Percentiles rank a stretch among this genome's conserved stretches.
Evolutionary conservation across 192 early-diverging fungal genomes (phyloP).

Genomic region (Coemansia sp.): DNA sequence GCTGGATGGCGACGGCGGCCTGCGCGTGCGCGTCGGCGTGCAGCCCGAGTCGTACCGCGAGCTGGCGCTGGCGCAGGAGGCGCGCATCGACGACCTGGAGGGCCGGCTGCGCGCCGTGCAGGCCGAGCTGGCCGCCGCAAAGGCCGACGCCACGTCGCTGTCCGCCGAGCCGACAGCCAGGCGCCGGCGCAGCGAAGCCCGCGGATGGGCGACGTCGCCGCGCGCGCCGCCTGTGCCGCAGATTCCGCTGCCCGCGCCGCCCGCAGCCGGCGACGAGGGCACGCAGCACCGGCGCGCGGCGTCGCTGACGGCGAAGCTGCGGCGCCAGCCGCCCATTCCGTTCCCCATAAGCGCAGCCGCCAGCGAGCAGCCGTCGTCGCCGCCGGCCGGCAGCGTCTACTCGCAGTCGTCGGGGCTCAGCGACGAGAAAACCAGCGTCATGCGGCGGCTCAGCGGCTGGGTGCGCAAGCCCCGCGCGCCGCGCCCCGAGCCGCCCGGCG

Average conservation of each 20-base stretch:
- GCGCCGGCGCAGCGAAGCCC: conserved; percentile 20
- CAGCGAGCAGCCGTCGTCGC: conserved; percentile 24
- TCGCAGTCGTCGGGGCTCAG: conserved; percentile 13
- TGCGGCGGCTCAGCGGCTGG: conserved; percentile 46
- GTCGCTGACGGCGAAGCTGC: conserved; percentile 39
- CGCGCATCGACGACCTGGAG: conserved; percentile 31
- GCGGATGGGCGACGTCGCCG: conserved; percentile 44
- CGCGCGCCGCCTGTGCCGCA: conserved; percentile 13
- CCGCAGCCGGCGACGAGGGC: neutral
- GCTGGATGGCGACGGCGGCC: conserved; percentile 13
- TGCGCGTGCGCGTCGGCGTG: conserved; percentile 24
- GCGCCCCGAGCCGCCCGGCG: neutral
- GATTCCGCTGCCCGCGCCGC: conserved; percentile 1
- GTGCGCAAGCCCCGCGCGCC: conserved; percentile 10
- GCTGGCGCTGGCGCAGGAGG: conserved; percentile 20
- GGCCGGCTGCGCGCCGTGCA: conserved; percentile 10
- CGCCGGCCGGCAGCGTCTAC: neutral
- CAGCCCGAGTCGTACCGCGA: conserved; percentile 19
- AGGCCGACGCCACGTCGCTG: neutral
- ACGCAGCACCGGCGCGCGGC: conserved; percentile 22
- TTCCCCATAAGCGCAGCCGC: conserved; percentile 16
- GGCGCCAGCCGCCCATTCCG: conserved; percentile 36
- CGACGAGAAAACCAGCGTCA: conserved; percentile 4
- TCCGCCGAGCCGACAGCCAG: conserved; percentile 9
- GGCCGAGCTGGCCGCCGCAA: neutral